Conservation (phyloP, 768 basidiomycete species). For the Boletus tylopilopsis region DNA sequence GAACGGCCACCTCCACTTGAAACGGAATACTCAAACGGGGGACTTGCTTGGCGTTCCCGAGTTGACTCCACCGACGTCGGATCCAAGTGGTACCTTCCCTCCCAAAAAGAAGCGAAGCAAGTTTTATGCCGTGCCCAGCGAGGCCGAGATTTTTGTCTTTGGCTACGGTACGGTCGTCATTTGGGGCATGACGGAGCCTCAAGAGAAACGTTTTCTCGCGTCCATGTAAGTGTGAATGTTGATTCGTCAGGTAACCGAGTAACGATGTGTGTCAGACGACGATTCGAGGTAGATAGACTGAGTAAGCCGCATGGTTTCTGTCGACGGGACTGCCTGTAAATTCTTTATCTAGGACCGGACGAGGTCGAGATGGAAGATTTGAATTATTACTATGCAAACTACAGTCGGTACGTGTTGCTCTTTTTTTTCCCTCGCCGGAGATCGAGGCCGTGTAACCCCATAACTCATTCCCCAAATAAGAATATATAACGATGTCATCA, state of each 20-base stretch:
- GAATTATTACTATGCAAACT: constrained; percentile 96
- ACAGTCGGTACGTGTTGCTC: constrained; percentile 66
- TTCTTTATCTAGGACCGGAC: constrained; percentile 58
- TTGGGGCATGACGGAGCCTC: constrained; percentile 95
- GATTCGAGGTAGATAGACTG: constrained; percentile 90
- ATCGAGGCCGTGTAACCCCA: constrained; percentile 21
- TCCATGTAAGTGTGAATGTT: constrained; percentile 66
- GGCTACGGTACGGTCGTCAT: constrained; percentile 94
- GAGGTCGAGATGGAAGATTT: constrained; percentile 95
- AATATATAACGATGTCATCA: constrained; percentile 98
- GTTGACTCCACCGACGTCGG: constrained; percentile 32
- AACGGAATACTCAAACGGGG: constrained; percentile 43
- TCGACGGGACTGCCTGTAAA: constrained; percentile 1
- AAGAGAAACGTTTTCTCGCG: constrained; percentile 86
- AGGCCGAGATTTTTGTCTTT: constrained; percentile 91
- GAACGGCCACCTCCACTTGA: constrained; percentile 28
- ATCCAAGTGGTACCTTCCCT: constrained; percentile 33
- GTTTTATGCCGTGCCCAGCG: constrained; percentile 60
- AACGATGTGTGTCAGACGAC: constrained; percentile 54
- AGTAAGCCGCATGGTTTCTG: constrained; percentile 39
- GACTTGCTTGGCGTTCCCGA: constrained; percentile 81
- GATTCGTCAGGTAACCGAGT: neutral
- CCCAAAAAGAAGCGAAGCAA: constrained; percentile 56
- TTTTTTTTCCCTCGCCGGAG: neutral
- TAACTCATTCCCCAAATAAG: constrained; percentile 38